phyloP scores from a whole-genome alignment of 495 filamentous ascomycete genomes.

The Stereocaulon alpinum region DNA sequence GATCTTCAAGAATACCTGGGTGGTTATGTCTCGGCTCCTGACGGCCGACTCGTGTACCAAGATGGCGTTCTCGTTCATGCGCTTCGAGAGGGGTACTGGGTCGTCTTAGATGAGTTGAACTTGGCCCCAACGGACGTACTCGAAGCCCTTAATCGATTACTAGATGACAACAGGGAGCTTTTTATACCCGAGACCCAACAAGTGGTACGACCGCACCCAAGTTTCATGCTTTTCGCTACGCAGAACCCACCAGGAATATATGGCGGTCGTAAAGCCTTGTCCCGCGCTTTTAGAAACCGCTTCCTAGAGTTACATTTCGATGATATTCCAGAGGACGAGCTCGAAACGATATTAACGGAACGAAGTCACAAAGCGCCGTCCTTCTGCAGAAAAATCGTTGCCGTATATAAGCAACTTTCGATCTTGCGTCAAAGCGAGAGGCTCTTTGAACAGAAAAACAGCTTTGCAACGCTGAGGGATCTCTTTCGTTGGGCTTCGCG shows the following conservation, averaged over 20 bases:
- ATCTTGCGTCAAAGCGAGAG: slow-evolving; percentile 76
- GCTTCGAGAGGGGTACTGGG: slow-evolving; percentile 88
- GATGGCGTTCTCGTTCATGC: slow-evolving; percentile 93
- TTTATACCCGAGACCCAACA: slow-evolving; percentile 97
- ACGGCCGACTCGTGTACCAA: slow-evolving; percentile 79
- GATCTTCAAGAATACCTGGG: slow-evolving; percentile 97
- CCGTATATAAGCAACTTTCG: slow-evolving; percentile 89
- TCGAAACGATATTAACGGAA: slow-evolving; percentile 85
- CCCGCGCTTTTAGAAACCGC: slow-evolving; percentile 88
- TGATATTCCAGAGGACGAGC: slow-evolving; percentile 90
- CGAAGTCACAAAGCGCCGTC: slow-evolving; percentile 82
- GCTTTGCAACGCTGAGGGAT: slow-evolving; percentile 93
- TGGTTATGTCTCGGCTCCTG: slow-evolving; percentile 76
- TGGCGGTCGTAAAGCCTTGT: slow-evolving; percentile 85
- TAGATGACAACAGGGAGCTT: slow-evolving; percentile 97
- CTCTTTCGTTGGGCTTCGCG: slow-evolving; percentile 95
- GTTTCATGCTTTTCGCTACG: slow-evolving; percentile 99
- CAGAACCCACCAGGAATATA: slow-evolving; percentile 96
- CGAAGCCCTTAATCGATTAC: slow-evolving; percentile 84
- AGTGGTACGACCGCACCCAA: slow-evolving; percentile 75
- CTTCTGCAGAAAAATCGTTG: slow-evolving; percentile 79
- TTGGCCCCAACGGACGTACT: slow-evolving; percentile 92
- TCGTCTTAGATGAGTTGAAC: slow-evolving; percentile 95
- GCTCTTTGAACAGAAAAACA: slow-evolving; percentile 93
- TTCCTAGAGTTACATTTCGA: slow-evolving; percentile 97